Evolutionary conservation across 176 grass and related monocot genomes (phyloP).

Genomic region (Bothriochloa decipiens): DNA sequence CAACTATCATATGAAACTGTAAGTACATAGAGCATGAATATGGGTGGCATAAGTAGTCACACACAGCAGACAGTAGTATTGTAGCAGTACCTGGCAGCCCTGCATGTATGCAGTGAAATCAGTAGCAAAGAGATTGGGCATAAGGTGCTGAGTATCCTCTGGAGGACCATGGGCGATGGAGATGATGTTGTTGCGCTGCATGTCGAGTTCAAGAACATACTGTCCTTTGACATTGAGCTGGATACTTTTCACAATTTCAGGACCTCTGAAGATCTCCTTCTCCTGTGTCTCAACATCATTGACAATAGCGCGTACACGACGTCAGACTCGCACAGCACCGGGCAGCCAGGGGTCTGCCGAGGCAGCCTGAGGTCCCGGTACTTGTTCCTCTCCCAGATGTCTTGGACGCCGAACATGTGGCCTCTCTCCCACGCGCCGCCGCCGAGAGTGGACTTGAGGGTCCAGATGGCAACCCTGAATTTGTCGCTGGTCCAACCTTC

Average conservation of each 20-base stretch:
- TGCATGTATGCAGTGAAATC: constrained; percentile 5
- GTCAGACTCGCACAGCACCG: not conserved
- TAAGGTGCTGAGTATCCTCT: rapidly evolving
- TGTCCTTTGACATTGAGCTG: not conserved
- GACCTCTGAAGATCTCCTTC: no score
- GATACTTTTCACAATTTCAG: no score
- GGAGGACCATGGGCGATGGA: not conserved
- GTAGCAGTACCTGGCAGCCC: not conserved
- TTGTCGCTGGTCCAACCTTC: not conserved
- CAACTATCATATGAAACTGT: no score
- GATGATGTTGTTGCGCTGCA: not conserved
- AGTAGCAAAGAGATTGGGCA: not conserved
- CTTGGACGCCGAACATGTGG: not conserved
- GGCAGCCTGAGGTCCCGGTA: not conserved
- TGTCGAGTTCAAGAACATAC: constrained; percentile 20
- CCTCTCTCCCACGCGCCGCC: not conserved
- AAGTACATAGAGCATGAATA: no score
- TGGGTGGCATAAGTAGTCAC: no score
- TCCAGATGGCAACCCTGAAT: not conserved
- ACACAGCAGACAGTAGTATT: no score
- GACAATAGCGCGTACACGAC: not conserved
- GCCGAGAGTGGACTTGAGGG: not conserved
- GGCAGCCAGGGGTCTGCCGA: not conserved
- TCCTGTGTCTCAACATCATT: not conserved
- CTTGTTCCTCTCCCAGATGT: not conserved